A percentile compares a stretch with the other conserved stretches of the same genome.
Conservation (phyloP, 2,329 filamentous ascomycete species). For the Clarireedia homoeocarpa region DNA sequence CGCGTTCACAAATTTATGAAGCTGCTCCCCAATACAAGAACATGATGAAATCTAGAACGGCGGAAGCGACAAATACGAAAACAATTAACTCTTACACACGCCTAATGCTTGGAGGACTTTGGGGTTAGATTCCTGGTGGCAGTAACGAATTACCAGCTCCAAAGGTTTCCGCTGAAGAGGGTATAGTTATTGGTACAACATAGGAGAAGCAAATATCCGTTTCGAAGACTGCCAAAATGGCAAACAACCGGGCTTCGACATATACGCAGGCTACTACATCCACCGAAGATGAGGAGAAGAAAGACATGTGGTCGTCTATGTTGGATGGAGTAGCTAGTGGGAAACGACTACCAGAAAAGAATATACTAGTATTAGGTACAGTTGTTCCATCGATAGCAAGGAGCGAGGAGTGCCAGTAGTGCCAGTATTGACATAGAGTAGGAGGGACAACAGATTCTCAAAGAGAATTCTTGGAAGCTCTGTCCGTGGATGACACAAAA, state of each 20-base stretch:
- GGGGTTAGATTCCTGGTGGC: too few species aligned
- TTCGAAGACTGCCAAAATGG: constrained; percentile 16
- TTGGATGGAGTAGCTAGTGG: constrained; percentile 84
- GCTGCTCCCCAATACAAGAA: constrained; percentile 2
- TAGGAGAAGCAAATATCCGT: constrained; percentile 10
- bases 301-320: constrained; percentile 92
- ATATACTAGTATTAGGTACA: constrained; percentile 73
- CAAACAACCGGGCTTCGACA: constrained; percentile 27
- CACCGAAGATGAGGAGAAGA: constrained; percentile 54
- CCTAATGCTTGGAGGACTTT: background rate
- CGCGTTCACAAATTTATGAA: constrained; percentile 19
- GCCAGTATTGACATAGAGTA: constrained; percentile 33
- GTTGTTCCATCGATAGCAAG: background rate
- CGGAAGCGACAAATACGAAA: constrained; percentile 5
- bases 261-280: constrained; percentile 49
- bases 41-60: constrained; percentile 3
- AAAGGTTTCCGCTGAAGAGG: background rate
- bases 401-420: background rate
- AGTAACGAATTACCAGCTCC: too few species aligned
- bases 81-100: background rate
- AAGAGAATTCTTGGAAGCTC: constrained; percentile 68
- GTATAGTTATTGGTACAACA: constrained; percentile 8
- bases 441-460: constrained; percentile 78
- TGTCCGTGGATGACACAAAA: constrained; percentile 35
- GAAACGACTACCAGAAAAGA: constrained; percentile 86